Percentiles rank a stretch among this genome's conserved stretches.
These are phyloP conservation scores for Penicillium olsonii DNA, from an alignment of 2,329 filamentous ascomycete species.

Conservation along the genomic window DNA sequence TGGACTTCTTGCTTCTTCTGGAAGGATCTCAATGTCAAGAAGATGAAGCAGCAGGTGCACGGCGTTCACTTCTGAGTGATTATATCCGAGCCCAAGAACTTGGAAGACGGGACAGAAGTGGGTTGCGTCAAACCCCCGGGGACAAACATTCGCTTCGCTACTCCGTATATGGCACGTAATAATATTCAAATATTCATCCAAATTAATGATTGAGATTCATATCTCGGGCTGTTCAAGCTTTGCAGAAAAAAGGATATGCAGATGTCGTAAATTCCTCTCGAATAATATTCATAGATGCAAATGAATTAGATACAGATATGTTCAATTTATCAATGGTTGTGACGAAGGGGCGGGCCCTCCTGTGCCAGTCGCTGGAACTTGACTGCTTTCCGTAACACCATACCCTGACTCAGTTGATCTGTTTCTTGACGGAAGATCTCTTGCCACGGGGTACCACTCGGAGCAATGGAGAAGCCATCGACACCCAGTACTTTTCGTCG, in stretches of 20 bases:
- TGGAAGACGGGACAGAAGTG: background rate
- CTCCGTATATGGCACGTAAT: no score
- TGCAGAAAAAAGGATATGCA: no score
- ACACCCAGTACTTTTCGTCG: constrained; percentile 25
- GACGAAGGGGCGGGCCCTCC: constrained; percentile 40
- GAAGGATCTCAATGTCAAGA: constrained; percentile 11
- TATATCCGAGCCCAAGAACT: background rate
- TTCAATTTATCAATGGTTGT: constrained; percentile 44
- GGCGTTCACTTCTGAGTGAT: constrained; percentile 4
- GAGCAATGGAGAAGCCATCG: background rate
- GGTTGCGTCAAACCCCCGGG: no score
- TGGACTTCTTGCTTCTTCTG: constrained; percentile 10
- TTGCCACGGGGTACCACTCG: constrained; percentile 49
- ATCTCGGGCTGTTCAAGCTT: no score
- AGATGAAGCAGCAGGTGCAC: constrained; percentile 14
- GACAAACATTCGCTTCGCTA: no score
- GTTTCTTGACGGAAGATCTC: constrained; percentile 52
- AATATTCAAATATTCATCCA: no score
- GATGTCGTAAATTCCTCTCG: background rate
- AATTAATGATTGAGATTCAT: no score
- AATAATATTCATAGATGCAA: background rate
- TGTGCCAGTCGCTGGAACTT: constrained; percentile 53
- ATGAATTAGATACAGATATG: background rate
- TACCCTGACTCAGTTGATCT: constrained; percentile 49
- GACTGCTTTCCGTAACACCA: constrained; percentile 50